Evolutionary conservation across 2,329 filamentous ascomycete species (phyloP).

Genomic region (Clonostachys solani): DNA sequence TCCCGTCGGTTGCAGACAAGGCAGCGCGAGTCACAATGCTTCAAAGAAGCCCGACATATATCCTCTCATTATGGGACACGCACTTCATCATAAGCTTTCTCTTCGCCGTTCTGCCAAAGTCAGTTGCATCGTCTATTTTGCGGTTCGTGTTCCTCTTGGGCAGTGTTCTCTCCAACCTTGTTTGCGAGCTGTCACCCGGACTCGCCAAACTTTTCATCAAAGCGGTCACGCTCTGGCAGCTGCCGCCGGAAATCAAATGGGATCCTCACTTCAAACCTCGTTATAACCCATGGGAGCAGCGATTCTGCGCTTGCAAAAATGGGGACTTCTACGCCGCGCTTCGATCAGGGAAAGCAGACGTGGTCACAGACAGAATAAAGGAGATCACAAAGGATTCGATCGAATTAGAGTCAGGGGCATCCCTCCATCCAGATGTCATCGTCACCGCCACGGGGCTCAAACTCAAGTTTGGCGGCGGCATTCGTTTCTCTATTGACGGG

Average conservation of each 20-base stretch:
- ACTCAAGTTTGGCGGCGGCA: conserved; percentile 50
- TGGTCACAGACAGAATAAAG: conserved; percentile 49
- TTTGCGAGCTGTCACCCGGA: conserved; percentile 33
- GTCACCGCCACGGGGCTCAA: conserved; percentile 66
- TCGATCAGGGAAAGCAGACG: conserved; percentile 32
- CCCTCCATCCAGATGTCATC: conserved; percentile 61
- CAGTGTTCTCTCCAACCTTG: conserved; percentile 14
- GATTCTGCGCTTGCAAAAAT: conserved; percentile 62
- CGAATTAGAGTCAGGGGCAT: conserved; percentile 37
- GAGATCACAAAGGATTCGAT: conserved; percentile 44
- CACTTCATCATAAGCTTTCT: conserved; percentile 16
- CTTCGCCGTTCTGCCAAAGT: conserved; percentile 37
- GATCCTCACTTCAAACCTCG: conserved; percentile 61
- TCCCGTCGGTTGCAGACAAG: conserved; percentile 64
- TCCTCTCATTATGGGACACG: conserved; percentile 45
- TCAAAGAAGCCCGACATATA: conserved; percentile 72
- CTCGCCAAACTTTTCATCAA: conserved; percentile 28
- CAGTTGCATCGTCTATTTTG: conserved; percentile 39
- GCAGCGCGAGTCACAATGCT: conserved; percentile 72
- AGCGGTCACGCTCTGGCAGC: conserved; percentile 40
- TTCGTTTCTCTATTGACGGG: conserved; percentile 50
- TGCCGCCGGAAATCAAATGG: conserved; percentile 33
- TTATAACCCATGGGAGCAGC: conserved; percentile 69
- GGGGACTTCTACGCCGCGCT: conserved; percentile 48
- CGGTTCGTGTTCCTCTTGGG: conserved; percentile 20